phyloP scores from a whole-genome alignment of 768 basidiomycete genomes.

The Mycena indigotica region DNA sequence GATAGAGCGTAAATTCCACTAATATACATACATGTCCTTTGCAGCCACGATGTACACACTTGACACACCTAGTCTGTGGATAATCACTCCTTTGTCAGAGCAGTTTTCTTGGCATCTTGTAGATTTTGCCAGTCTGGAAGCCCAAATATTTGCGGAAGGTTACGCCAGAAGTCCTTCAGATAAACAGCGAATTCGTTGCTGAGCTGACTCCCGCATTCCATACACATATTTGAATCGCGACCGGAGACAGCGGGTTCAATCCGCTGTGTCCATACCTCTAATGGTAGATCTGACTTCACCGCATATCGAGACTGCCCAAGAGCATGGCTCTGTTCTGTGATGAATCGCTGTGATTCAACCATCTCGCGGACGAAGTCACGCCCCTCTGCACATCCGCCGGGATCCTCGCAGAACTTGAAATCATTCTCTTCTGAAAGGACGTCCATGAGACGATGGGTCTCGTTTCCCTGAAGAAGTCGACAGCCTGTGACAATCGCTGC shows the following conservation, averaged over 20 bases:
- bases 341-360: neutral
- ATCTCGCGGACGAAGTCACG: neutral
- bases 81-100: too few relatives aligned
- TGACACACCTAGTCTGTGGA: too few relatives aligned
- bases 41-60: too few relatives aligned
- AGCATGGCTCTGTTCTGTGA: neutral
- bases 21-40: too few relatives aligned
- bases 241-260: neutral
- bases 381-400: too few relatives aligned
- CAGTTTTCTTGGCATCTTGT: neutral
- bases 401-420: neutral
- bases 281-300: neutral
- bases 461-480: neutral
- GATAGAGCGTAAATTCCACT: too few relatives aligned
- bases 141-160: neutral
- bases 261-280: neutral
- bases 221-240: neutral
- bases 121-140: neutral
- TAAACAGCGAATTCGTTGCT: neutral
- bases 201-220: neutral
- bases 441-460: neutral
- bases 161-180: neutral
- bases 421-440: neutral
- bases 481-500: neutral
- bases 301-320: neutral